Evolutionary conservation across 139 green algal genomes (phyloP), one percentile per base, ranked within the genome.

Genomic region (Desmodesmus armatus): DNA sequence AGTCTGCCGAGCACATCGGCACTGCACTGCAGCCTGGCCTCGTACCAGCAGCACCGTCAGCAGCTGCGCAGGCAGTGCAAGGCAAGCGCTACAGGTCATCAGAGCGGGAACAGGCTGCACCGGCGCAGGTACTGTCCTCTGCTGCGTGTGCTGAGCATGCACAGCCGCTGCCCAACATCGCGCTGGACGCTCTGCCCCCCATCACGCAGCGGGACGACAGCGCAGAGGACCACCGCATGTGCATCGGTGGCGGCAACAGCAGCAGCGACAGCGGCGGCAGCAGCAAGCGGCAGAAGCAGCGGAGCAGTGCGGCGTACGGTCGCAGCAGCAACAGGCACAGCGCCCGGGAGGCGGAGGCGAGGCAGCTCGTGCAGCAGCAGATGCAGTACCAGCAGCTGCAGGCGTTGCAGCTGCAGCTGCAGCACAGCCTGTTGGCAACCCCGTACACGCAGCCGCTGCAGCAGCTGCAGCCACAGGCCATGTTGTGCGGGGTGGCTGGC

Each of bases 391-490:
- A 6, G 1, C 62, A 3, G 43, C 71, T 63, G 43, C 41, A 65
- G 71, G 41, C 62, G 43, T 33, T 63, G 23, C 71, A 79, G 41
- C 71, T 63, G 41, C 25, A 76, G 11, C 67, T 53, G 37, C 37
- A 76, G 37, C 15, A 51, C 13, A 15, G 13, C 13, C 47, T 15
- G 17, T 15, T 58, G 47, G 47, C 58, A 67, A 19, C 13, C 21
- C 58, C 17, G n/a, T 6, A 31, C 41, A 33, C 17, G 31, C 49
- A 44, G 73, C 73, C 35, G 31, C 73, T 40, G 11, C 47, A 79
- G 72, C 72, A 76, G 69, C 69, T 35, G 69, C 39, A 55, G 17
- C 37, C 39, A 7, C 23, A 76, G 21, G 23, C n/a, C n/a, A n/a
- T n/a, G n/a, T n/a, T n/a, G n/a, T n/a, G n/a, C n/a, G n/a, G n/a